Evolutionary conservation across 805 yeast genomes (phyloP).

Genomic region (Cyberlindnera japonica): DNA sequence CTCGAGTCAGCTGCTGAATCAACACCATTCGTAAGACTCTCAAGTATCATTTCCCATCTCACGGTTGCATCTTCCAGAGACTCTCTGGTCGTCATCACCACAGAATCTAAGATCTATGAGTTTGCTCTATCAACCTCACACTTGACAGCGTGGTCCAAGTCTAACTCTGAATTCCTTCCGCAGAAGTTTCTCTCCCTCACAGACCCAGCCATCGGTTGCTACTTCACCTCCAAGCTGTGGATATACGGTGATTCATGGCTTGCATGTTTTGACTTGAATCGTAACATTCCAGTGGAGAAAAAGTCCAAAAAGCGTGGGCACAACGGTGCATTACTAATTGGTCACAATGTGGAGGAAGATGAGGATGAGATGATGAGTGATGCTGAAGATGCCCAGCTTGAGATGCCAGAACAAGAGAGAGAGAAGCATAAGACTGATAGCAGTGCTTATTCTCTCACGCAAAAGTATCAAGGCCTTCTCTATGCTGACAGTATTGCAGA

Average conservation of each 20-base stretch:
- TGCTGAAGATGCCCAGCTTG: conserved; percentile 23
- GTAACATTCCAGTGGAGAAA: conserved; percentile 47
- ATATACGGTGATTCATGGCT: conserved; percentile 86
- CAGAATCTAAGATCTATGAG: conserved; percentile 74
- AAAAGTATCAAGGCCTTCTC: conserved; percentile 70
- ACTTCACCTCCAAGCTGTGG: conserved; percentile 58
- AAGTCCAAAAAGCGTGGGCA: conserved; percentile 36
- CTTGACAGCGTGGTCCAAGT: conserved; percentile 74
- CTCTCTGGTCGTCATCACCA: conserved; percentile 61
- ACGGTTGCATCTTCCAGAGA: conserved; percentile 44
- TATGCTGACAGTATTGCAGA: conserved; percentile 38
- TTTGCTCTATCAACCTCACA: conserved; percentile 40
- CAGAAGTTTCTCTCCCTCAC: conserved; percentile 49
- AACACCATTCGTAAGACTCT: conserved; percentile 52
- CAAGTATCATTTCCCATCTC: conserved; percentile 57
- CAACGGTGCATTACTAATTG: conserved; percentile 38
- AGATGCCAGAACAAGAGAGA: conserved; percentile 27
- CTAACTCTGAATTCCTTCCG: conserved; percentile 74
- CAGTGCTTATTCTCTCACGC: conserved; percentile 66
- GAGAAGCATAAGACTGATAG: conserved; percentile 24
- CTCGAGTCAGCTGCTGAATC: conserved; percentile 29
- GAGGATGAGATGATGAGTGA: conserved; percentile 23
- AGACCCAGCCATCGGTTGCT: conserved; percentile 74
- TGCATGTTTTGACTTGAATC: conserved; percentile 62
- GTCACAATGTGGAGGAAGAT: conserved; percentile 30